These are phyloP conservation scores for Suillus spraguei DNA, from an alignment of 768 basidiomycete species.

Conservation along the genomic window DNA sequence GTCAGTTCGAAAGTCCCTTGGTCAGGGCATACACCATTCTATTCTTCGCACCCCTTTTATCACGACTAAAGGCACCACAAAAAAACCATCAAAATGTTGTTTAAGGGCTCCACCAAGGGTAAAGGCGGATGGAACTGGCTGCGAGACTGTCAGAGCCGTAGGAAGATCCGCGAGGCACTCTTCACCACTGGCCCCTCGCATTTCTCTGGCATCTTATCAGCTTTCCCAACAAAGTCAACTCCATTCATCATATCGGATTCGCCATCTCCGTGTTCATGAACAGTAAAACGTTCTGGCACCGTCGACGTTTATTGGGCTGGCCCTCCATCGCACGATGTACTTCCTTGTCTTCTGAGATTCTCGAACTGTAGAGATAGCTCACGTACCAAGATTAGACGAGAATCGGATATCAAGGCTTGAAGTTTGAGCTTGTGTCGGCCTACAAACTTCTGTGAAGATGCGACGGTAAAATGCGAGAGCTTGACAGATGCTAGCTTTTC, in stretches of 20 bases:
- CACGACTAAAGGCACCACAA: slow-evolving; percentile 48
- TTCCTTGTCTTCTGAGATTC: slow-evolving; percentile 62
- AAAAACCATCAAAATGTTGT: slow-evolving; percentile 64
- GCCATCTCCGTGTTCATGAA: slow-evolving; percentile 22
- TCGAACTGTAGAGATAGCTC: slow-evolving; percentile 60
- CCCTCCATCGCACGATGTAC: slow-evolving; percentile 55
- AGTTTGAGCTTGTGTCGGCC: too few relatives aligned
- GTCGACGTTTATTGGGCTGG: slow-evolving; percentile 50
- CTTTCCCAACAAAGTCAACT: slow-evolving; percentile 16
- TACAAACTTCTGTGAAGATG: too few relatives aligned
- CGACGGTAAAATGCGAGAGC: too few relatives aligned
- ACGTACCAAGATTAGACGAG: slow-evolving; percentile 83
- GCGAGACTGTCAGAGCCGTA: slow-evolving; percentile 13
- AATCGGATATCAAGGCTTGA: too few relatives aligned
- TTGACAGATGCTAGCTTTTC: slow-evolving; percentile 45
- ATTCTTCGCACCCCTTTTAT: slow-evolving; percentile 40
- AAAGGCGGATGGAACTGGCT: slow-evolving; percentile 18
- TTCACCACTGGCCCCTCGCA: background rate
- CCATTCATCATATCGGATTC: slow-evolving; percentile 35
- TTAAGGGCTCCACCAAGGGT: slow-evolving; percentile 67
- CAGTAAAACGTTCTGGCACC: slow-evolving; percentile 35
- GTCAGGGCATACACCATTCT: slow-evolving; percentile 43
- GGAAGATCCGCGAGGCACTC: slow-evolving; percentile 22
- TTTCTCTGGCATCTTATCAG: background rate
- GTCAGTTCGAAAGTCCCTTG: slow-evolving; percentile 11